Percentiles rank a stretch among this genome's conserved stretches.
Evolutionary conservation across 2,329 filamentous ascomycete species (phyloP).

Genomic region (Alternaria longipes): DNA sequence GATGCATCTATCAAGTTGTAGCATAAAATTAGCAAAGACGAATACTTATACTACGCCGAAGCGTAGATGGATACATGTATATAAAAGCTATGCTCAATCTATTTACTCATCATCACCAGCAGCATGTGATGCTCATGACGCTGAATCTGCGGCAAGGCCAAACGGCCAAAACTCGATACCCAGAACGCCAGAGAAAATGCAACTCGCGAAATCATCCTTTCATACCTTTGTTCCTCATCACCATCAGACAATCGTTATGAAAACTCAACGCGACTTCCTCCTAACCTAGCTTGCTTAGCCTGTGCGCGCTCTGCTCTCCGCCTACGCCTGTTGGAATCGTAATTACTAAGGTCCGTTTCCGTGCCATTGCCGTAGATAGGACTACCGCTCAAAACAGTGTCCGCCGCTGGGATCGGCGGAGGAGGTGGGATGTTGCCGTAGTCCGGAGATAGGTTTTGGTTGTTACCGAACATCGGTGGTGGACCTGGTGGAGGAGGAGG

Average conservation of each 20-base stretch:
- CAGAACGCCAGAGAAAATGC: slow-evolving; percentile 11
- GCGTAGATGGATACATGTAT: background rate
- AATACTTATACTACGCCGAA: background rate
- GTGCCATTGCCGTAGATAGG: slow-evolving; percentile 51
- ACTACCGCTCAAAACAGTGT: slow-evolving; percentile 47
- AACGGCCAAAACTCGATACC: background rate
- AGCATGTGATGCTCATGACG: background rate
- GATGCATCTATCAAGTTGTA: background rate
- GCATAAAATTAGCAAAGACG: background rate
- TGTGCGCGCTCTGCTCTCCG: slow-evolving; percentile 52
- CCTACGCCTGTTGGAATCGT: slow-evolving; percentile 51
- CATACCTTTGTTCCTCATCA: slow-evolving; percentile 3
- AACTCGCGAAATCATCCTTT: background rate
- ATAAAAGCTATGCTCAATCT: slow-evolving; percentile 3
- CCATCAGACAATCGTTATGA: slow-evolving; percentile 35
- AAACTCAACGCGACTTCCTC: slow-evolving; percentile 53
- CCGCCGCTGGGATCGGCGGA: slow-evolving; percentile 45
- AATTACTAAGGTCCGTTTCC: slow-evolving; percentile 51
- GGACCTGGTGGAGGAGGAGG: slow-evolving; percentile 46
- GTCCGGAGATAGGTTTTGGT: slow-evolving; percentile 9
- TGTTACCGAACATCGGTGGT: slow-evolving; percentile 32
- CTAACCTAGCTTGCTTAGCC: slow-evolving; percentile 46
- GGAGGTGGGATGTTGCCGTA: slow-evolving; percentile 41
- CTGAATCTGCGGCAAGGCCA: background rate
- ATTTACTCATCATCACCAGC: background rate